Percentiles rank a stretch among this genome's conserved stretches.
Evolutionary conservation across 2,329 filamentous ascomycete species (phyloP).

Genomic region (Talaromyces piceae): DNA sequence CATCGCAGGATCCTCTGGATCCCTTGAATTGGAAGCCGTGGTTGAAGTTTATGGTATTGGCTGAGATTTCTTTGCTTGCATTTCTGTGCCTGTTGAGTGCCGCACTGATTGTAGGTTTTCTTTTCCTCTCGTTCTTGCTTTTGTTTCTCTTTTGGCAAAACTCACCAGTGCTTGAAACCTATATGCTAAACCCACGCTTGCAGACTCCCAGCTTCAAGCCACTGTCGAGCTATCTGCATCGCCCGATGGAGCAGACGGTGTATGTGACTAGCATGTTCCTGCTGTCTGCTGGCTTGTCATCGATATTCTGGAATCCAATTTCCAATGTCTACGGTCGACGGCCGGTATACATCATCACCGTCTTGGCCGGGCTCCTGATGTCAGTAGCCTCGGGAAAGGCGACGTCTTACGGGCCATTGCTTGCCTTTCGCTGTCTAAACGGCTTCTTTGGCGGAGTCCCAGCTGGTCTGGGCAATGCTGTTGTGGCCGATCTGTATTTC

Average conservation of each 20-base stretch:
- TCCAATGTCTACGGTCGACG: slow-evolving; percentile 15
- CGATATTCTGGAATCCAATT: slow-evolving; percentile 8
- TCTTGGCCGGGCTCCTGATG: slow-evolving; percentile 12
- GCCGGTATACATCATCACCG: slow-evolving; percentile 14
- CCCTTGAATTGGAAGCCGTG: not conserved
- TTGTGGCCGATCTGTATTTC: slow-evolving; percentile 60
- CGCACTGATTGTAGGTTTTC: not conserved
- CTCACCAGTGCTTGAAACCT: not conserved
- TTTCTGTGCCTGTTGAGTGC: not conserved
- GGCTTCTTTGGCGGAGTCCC: slow-evolving; percentile 25
- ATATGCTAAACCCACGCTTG: not conserved
- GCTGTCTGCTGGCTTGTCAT: not conserved
- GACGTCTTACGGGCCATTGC: slow-evolving; percentile 13
- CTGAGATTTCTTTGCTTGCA: not conserved
- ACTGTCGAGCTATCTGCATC: not conserved
- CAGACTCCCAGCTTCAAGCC: not conserved
- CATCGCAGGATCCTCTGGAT: not conserved
- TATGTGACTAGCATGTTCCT: slow-evolving; percentile 1
- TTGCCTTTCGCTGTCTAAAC: slow-evolving; percentile 11
- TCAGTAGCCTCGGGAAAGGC: slow-evolving; percentile 14
- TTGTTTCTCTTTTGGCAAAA: not conserved
- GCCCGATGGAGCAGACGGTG: not conserved
- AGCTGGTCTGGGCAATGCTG: slow-evolving; percentile 47
- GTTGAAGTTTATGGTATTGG: not conserved
- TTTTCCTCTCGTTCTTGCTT: not conserved